Evolutionary conservation across 148 eudicot genomes (phyloP).

Genomic region (Silene latifolia): DNA sequence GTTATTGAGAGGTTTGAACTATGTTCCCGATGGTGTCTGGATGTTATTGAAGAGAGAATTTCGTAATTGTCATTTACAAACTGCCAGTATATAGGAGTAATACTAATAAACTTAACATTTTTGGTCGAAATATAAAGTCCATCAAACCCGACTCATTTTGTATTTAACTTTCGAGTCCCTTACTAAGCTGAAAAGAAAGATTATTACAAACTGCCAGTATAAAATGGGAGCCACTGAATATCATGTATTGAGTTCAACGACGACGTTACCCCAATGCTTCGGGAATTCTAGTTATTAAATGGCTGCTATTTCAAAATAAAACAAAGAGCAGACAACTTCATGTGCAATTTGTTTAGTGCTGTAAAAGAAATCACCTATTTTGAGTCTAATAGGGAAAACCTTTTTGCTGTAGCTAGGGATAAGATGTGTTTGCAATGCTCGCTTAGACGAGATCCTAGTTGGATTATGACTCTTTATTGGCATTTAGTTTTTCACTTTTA

Average conservation of each 20-base stretch:
- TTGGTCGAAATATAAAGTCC: not conserved
- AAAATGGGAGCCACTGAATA: not conserved
- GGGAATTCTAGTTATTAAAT: too few relatives aligned
- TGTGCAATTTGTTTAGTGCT: too few relatives aligned
- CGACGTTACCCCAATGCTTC: not conserved
- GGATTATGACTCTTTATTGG: not conserved
- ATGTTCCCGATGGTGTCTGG: not conserved
- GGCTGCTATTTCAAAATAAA: not conserved
- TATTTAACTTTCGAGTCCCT: not conserved
- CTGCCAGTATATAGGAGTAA: too few relatives aligned
- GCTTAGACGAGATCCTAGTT: not conserved
- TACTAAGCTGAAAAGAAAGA: not conserved
- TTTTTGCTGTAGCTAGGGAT: not conserved
- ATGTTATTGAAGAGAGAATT: not conserved
- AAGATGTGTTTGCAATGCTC: not conserved
- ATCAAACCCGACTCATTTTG: not conserved
- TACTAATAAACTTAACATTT: not conserved
- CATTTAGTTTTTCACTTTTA: constrained; percentile 2
- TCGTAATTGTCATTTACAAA: too few relatives aligned
- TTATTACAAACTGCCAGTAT: too few relatives aligned
- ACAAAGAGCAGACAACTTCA: not conserved
- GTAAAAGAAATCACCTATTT: too few relatives aligned
- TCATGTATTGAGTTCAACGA: not conserved
- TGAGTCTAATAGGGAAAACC: not conserved
- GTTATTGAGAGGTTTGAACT: not conserved